A percentile compares a stretch with the other conserved stretches of the same genome.
phyloP scores from a whole-genome alignment of 345 rosid species.

The Acer campestre region DNA sequence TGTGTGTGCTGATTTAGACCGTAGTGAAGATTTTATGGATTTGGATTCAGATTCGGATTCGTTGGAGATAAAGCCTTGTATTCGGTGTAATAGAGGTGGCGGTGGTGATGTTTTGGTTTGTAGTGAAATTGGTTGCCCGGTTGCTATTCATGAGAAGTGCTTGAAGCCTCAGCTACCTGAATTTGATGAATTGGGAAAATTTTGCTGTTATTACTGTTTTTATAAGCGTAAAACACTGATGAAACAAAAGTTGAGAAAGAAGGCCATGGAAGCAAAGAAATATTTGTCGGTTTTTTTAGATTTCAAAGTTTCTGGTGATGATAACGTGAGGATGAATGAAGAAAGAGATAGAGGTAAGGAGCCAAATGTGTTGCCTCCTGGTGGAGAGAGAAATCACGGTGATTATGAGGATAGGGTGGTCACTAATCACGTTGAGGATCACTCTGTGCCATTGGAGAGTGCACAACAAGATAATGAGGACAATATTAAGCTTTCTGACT shows the following conservation, averaged over 20 bases:
- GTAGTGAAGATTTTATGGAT: conserved; percentile 10
- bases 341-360: neutral
- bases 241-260: conserved; percentile 28
- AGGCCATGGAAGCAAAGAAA: conserved; percentile 36
- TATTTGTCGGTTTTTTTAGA: conserved; percentile 33
- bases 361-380: neutral
- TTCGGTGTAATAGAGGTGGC: conserved; percentile 36
- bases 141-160: conserved; percentile 51
- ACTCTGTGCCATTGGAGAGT: neutral
- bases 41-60: neutral
- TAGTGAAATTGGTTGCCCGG: conserved; percentile 39
- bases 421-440: neutral
- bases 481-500: neutral
- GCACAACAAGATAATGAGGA: neutral
- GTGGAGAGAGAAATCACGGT: neutral
- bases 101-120: conserved; percentile 46
- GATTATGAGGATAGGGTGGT: conserved; percentile 1
- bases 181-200: conserved; percentile 51
- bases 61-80: conserved; percentile 32
- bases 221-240: conserved; percentile 39
- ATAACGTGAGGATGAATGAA: conserved; percentile 15
- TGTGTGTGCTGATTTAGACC: neutral
- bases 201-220: conserved; percentile 69
- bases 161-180: conserved; percentile 21
- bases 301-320: conserved; percentile 2